Evolutionary conservation across 257 asterid species (phyloP).

Genomic region (Cynanchum wilfordii): DNA sequence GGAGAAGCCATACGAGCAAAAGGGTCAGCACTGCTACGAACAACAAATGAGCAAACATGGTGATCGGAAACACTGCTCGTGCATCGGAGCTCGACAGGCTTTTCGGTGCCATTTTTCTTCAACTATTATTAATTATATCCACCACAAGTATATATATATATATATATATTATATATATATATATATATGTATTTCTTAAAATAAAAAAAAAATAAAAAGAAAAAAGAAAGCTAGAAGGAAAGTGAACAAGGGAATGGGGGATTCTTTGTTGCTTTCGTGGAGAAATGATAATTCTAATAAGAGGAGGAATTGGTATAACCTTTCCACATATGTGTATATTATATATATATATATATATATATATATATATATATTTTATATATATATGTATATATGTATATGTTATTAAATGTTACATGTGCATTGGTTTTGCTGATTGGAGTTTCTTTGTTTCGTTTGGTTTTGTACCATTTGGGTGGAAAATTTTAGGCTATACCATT

Average conservation of each 20-base stretch:
- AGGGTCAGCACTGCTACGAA: slow-evolving; percentile 31
- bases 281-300: neutral
- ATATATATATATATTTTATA: too few species aligned
- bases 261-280: neutral
- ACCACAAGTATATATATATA: neutral
- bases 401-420: too few species aligned
- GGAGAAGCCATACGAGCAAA: slow-evolving; percentile 54
- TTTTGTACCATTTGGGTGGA: neutral
- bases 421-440: neutral
- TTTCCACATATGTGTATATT: too few species aligned
- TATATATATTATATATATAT: neutral
- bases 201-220: neutral
- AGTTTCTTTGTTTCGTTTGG: neutral
- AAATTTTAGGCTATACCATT: neutral
- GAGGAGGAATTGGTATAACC: neutral
- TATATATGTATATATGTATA: too few species aligned
- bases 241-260: neutral
- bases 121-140: neutral
- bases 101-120: slow-evolving; percentile 25
- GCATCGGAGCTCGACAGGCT: slow-evolving; percentile 23
- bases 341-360: too few species aligned
- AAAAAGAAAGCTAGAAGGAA: neutral
- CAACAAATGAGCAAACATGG: slow-evolving; percentile 44
- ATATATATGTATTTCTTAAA: neutral
- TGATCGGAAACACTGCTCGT: slow-evolving; percentile 25